Conservation (phyloP, 495 filamentous ascomycete species). For the Penicillium taxi region DNA sequence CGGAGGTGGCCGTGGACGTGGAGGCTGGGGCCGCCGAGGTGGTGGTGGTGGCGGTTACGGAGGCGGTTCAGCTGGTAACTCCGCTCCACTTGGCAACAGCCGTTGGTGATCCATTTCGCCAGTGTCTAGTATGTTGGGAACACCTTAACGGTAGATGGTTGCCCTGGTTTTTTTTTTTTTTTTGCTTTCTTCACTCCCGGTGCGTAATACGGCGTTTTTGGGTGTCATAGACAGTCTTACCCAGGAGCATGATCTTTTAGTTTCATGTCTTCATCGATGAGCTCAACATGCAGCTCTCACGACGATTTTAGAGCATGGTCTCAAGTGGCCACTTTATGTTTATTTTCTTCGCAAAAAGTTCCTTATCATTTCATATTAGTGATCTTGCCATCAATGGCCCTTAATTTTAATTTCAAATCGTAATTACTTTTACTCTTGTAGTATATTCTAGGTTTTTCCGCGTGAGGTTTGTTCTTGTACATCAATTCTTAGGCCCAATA, state of each 20-base stretch:
- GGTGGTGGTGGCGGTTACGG: conserved; percentile 50
- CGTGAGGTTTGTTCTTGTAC: conserved; percentile 7
- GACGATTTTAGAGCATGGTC: conserved; percentile 11
- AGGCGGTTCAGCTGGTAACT: conserved; percentile 55
- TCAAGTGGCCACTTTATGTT: conserved; percentile 17
- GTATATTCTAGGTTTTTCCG: too few relatives aligned
- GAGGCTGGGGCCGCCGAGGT: conserved; percentile 44
- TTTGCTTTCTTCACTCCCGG: conserved; percentile 19
- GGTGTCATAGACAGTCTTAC: conserved; percentile 41
- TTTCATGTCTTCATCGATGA: conserved; percentile 6
- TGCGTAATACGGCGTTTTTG: conserved; percentile 37
- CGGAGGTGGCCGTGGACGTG: conserved; percentile 54
- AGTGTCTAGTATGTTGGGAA: conserved; percentile 25
- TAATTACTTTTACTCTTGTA: too few relatives aligned
- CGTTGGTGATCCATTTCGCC: conserved; percentile 47
- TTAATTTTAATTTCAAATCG: too few relatives aligned
- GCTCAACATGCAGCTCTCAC: conserved; percentile 7
- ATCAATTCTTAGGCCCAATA: too few relatives aligned
- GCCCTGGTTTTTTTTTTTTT: conserved; percentile 21
- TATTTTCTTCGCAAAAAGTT: conserved; percentile 25
- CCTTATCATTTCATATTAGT: too few relatives aligned
- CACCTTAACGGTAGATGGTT: conserved; percentile 31
- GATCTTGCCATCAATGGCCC: too few relatives aligned
- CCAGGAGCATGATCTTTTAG: conserved; percentile 21
- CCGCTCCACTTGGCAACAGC: conserved; percentile 53